Base-by-base conservation (phyloP, 805 yeast species). In the Starmerella lactis-condensi region DNA sequence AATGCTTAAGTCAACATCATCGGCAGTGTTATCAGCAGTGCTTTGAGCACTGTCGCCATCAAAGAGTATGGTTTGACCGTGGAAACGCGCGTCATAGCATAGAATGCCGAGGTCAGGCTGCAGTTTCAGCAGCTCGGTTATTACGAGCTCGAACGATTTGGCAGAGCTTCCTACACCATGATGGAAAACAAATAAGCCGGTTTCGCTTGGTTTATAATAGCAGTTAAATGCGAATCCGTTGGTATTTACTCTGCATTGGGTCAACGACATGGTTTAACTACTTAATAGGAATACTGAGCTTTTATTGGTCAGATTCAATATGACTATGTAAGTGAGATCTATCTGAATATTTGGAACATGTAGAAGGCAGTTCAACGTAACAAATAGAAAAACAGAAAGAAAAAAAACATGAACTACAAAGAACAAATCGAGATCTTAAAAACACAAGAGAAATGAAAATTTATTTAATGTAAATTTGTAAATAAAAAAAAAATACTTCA, bases 131-230 rank as follows among this genome's bases (percentile, higher is more conserved):
- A 44, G 13, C 68, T 40, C 7, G 48, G 45, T 28, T 45, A 51
- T 1, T 66, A 79, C 44, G 17, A 57, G 48, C 1, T 78, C 76
- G 56, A 77, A 89, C 1, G 94, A 64, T 54, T 78, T 56, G 0
- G 75, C 81, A 2, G 78, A 67, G 1, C 95, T 82, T 1, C 96
- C 98, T 1, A 94, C 95, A 2, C 99, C 99, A 52, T 89, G 99
- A 41, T 79, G 89, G 42, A 72, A 70, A 2, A 89, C 55, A 42
- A 77, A 70, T 1, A 81, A 22, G 4, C 45, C 45, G 18, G 36
- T 39, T 9, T 22, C 31, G 23, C 26, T 23, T 2, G 31, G 34
- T 17, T 30, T 32, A 17, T 9, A 13, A 17, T 29, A 34, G 12
- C 31, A 35, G 22, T 32, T 29, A 32, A 39, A 39, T 3, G 15